These are phyloP conservation scores for Entomortierella beljakovae DNA, from an alignment of 192 early-diverging fungal genomes.

Conservation along the genomic window DNA sequence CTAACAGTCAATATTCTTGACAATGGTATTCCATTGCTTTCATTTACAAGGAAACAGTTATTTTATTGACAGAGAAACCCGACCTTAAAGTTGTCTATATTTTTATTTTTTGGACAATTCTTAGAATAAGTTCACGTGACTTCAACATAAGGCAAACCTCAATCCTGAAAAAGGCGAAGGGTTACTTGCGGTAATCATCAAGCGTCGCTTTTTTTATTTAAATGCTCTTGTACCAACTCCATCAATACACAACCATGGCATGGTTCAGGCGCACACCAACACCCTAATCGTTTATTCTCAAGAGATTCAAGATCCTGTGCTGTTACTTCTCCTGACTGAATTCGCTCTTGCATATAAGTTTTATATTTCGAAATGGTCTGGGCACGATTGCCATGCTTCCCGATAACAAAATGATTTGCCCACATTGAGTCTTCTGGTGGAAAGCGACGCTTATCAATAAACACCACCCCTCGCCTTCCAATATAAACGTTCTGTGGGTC, in stretches of 20 bases:
- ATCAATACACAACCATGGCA: neutral
- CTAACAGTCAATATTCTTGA: too few species aligned
- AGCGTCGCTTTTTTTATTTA: neutral
- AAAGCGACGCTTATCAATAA: neutral
- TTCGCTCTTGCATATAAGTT: neutral
- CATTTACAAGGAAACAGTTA: too few species aligned
- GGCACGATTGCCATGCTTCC: neutral
- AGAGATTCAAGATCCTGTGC: neutral
- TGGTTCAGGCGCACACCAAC: neutral
- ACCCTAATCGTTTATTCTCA: neutral
- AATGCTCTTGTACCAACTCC: neutral
- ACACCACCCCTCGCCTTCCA: neutral
- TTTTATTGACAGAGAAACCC: too few species aligned
- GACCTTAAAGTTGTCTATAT: too few species aligned
- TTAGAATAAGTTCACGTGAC: too few species aligned
- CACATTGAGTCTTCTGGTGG: neutral
- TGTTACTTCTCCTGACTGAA: neutral
- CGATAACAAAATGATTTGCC: neutral
- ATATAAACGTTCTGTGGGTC: conserved; percentile 1
- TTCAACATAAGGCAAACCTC: too few species aligned
- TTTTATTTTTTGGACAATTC: too few species aligned
- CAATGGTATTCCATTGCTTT: too few species aligned
- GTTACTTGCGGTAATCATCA: too few species aligned
- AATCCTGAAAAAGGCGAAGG: neutral
- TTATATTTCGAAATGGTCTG: neutral